Conservation (phyloP, 2,329 filamentous ascomycete species). For the Fusarium verticillioides region DNA sequence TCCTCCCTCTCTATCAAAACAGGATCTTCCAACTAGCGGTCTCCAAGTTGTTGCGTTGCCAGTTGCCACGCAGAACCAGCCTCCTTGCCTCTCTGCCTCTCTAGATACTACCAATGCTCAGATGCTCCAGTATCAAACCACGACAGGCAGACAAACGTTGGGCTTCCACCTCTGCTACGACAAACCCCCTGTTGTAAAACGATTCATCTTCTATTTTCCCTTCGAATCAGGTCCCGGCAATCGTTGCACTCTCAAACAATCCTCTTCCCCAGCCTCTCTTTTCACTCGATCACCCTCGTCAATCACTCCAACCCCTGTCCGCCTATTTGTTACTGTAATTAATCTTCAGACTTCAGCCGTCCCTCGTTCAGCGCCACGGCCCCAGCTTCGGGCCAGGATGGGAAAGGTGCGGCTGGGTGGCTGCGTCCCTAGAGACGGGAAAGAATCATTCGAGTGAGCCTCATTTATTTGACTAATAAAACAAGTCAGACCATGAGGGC, state of each 20-base stretch:
- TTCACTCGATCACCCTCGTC: conserved; percentile 6
- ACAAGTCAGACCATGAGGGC: not conserved
- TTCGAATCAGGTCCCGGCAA: conserved; percentile 16
- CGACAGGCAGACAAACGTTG: not conserved
- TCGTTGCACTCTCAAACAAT: conserved; percentile 5
- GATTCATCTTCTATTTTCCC: conserved; percentile 11
- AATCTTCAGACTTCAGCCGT: conserved; percentile 11
- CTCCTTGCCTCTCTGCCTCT: not conserved
- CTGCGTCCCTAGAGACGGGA: conserved; percentile 15
- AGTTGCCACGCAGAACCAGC: conserved; percentile 21
- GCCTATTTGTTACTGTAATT: conserved; percentile 1
- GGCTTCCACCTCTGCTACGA: conserved; percentile 15
- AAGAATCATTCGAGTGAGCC: conserved; percentile 28
- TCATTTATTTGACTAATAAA: conserved; percentile 12
- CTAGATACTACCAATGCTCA: not conserved
- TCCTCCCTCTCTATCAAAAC: conserved; percentile 14
- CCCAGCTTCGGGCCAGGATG: conserved; percentile 12
- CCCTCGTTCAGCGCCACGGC: conserved; percentile 15
- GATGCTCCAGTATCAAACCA: not conserved
- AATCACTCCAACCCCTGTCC: conserved; percentile 19
- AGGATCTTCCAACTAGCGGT: conserved; percentile 22
- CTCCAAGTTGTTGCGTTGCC: conserved; percentile 18
- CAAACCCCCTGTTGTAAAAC: not conserved
- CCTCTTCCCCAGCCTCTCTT: conserved; percentile 18
- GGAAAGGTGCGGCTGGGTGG: conserved; percentile 16